These are phyloP conservation scores for Uronychia setigera DNA, from an alignment of 73 alveolate genomes.

Conservation along the genomic window DNA sequence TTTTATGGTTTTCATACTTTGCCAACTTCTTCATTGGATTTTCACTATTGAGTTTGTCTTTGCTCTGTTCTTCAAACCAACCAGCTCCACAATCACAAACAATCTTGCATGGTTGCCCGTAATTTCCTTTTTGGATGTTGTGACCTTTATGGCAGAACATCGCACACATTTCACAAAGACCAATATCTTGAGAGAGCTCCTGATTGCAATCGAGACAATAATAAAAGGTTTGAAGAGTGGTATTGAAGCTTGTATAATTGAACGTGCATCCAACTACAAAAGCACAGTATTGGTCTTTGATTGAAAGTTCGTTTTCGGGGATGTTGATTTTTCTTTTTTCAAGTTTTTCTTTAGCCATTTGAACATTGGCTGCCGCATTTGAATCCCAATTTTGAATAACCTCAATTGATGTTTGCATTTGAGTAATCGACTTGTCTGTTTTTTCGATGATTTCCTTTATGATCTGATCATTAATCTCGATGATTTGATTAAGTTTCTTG, in stretches of 20 bases:
- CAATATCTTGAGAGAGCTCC: background rate
- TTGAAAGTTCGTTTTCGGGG: background rate
- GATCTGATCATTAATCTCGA: background rate
- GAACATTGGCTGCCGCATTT: background rate
- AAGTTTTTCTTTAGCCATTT: background rate
- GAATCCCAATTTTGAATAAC: background rate
- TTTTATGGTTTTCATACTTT: background rate
- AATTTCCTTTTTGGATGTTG: background rate
- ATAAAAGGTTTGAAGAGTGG: background rate
- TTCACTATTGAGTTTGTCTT: background rate
- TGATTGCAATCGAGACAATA: conserved; percentile 6
- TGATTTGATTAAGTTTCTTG: background rate
- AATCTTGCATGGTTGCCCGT: background rate
- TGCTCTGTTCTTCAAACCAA: background rate
- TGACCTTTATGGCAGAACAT: conserved; percentile 42
- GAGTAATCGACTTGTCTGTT: background rate
- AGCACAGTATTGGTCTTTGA: background rate
- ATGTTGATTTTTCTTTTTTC: background rate
- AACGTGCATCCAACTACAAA: conserved; percentile 18
- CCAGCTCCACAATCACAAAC: conserved; percentile 33
- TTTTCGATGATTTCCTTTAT: background rate
- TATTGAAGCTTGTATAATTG: conserved; percentile 6
- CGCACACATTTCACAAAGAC: conserved; percentile 13
- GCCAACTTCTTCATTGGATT: conserved; percentile 10
- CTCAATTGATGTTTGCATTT: background rate